Base-by-base conservation (phyloP, 2,329 filamentous ascomycete genomes). In the Fusarium albidum region DNA sequence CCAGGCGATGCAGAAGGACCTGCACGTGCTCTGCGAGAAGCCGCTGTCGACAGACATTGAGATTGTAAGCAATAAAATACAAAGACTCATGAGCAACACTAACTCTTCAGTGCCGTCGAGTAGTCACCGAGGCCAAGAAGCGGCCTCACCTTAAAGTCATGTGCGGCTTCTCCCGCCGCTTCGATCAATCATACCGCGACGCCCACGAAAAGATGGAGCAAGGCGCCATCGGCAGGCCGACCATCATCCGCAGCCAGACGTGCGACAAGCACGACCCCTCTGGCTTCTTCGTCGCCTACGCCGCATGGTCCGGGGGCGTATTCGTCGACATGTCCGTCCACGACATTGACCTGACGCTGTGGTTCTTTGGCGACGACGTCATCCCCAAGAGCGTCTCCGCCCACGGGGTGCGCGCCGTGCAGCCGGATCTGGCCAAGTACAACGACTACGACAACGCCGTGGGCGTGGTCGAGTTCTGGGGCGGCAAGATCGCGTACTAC, bases 241-340 rank as follows among this genome's bases (percentile, higher is more conserved):
- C 81, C 9, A 77, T 89, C 35, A 77, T 89, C 62, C 83, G 85
- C 59, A 83, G 79, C 38, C 86, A 89, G 70, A 89, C 86, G 1
- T 88, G 85, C 71, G 86, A 90, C 72, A 87, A 84, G 68, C 79
- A 83, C 50, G 84, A 88, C 53, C 82, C 85, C 0, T 79, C 78
- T 0, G 86, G 86, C 38, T 89, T 88, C 76, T 89, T 88, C 69
- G 85, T 89, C 40, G 77, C 80, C 17, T 89, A 89, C 69, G 84
- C 86, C 6, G 75, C 84, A 55, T 85, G 82, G 72, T 82, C 77
- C 3, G 86, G 87, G 37, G 86, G 86, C n/a, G 87, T 89, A 67
- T 89, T 89, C 61, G 86, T 89, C 42, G 86, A 90, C 73, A 87
- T 83, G 73, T 84, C 82, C 28, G 83, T 89, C 65, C 87, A 89